Base-by-base conservation (phyloP, 257 asterid genomes). In the Jacaranda mimosifolia region DNA sequence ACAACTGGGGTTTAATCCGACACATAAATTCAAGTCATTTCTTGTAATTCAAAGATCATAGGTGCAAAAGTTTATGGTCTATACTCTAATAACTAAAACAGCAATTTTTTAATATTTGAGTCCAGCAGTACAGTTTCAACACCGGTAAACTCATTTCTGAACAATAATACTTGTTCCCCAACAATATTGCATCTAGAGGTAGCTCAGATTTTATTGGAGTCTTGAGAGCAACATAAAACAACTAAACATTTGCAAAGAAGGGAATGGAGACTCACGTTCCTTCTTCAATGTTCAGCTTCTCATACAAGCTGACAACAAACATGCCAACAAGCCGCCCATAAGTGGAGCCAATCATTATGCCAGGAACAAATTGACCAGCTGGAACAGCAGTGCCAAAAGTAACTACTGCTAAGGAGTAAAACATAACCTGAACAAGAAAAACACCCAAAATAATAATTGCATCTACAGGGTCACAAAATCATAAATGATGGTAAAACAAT, bases 301-400 rank as follows among this genome's bases (percentile, higher is more conserved):
- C 74, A 86, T 90, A 96, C 83, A 87, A 93, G 84, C 90, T 93
- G 74, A 93, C 99, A 43, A 88, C 99, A 82, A 96, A 89, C 98
- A 91, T 93, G 89, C 99, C 99, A 85, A 96, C 96, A 75, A 96
- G 92, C 65, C 99, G 97, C 48, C 99, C 99, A 83, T 96, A 96
- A 43, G 99, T 91, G 74, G 99, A 91, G 52, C 99, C 99, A 70
- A 93, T 96, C 97, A 96, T 91, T 83, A 96, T 96, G 68, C 97
- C 98, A 60, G 99, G 99, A 84, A 96, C 94, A 84, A 96, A 96
- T 76, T 91, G 99, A 55, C 99, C 99, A 36, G 99, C 96, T 67
- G 99, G 99, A 75, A 93, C 98, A 73, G 98, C 94, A 72, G 97
- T 87, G 59, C 99, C 99, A 81, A 93, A 96, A 77, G 99, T 96